phyloP scores from a whole-genome alignment of 352 stramenopile species.

The Aphanomyces stellatus region DNA sequence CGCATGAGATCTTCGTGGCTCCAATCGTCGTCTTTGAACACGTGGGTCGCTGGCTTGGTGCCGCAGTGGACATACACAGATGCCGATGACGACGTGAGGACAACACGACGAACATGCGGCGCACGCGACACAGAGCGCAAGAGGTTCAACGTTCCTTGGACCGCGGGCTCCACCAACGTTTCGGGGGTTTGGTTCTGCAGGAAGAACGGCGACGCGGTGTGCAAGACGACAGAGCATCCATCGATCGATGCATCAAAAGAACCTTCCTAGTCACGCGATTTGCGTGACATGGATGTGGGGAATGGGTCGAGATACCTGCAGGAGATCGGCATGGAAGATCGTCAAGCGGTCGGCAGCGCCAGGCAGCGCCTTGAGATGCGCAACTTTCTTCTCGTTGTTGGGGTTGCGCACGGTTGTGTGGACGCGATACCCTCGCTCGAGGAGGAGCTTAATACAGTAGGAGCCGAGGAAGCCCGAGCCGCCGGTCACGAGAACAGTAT shows the following conservation, averaged over 20 bases:
- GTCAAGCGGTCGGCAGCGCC: conserved; percentile 21
- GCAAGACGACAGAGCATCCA: conserved; percentile 24
- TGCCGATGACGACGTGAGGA: conserved; percentile 24
- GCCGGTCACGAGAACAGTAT: conserved; percentile 22
- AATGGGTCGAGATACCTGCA: not conserved
- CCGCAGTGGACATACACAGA: conserved; percentile 21
- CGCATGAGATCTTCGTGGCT: conserved; percentile 17
- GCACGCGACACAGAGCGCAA: conserved; percentile 19
- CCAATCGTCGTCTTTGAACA: conserved; percentile 28
- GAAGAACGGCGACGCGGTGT: conserved; percentile 29
- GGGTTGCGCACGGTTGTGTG: conserved; percentile 17
- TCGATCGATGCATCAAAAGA: conserved; percentile 26
- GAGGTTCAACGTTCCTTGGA: conserved; percentile 26
- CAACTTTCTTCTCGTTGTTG: conserved; percentile 5
- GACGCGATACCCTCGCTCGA: conserved; percentile 20
- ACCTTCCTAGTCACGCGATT: conserved; percentile 3
- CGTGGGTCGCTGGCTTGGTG: conserved; percentile 6
- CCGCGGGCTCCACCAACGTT: conserved; percentile 16
- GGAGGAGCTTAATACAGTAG: conserved; percentile 13
- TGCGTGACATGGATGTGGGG: not conserved
- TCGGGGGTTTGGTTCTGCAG: conserved; percentile 19
- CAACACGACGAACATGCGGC: conserved; percentile 23
- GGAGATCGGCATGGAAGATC: conserved; percentile 27
- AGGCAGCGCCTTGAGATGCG: conserved; percentile 14
- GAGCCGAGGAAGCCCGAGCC: conserved; percentile 21